These are phyloP conservation scores for Sophora flavescens DNA, from an alignment of 306 rosid species.

Conservation along the genomic window DNA sequence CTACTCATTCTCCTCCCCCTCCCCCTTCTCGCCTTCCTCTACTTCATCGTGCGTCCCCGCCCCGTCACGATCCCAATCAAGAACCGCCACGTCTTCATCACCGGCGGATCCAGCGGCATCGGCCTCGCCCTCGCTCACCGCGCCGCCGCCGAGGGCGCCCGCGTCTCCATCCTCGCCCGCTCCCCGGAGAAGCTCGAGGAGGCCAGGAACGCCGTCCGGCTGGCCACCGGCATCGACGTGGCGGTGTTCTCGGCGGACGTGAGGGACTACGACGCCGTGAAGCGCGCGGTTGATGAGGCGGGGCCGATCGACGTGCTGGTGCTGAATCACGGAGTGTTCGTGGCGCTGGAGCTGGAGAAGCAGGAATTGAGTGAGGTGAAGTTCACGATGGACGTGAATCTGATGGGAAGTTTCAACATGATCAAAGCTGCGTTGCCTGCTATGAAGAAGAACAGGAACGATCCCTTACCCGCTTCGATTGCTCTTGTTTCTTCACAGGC, in stretches of 20 bases:
- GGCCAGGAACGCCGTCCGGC: slow-evolving; percentile 62
- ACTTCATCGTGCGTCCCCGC: slow-evolving; percentile 70
- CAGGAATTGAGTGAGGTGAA: slow-evolving; percentile 78
- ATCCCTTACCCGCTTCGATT: slow-evolving; percentile 72
- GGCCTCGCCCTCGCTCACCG: slow-evolving; percentile 90
- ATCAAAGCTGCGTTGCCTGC: slow-evolving; percentile 85
- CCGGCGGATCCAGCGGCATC: slow-evolving; percentile 97
- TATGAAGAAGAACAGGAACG: slow-evolving; percentile 69
- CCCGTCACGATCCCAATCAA: slow-evolving; percentile 71
- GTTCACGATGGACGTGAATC: slow-evolving; percentile 84
- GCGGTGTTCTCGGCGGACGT: slow-evolving; percentile 76
- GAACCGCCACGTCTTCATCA: slow-evolving; percentile 93
- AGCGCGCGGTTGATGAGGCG: slow-evolving; percentile 66
- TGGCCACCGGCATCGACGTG: slow-evolving; percentile 78
- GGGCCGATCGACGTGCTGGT: slow-evolving; percentile 79
- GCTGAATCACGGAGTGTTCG: slow-evolving; percentile 83
- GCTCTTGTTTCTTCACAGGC: slow-evolving; percentile 93
- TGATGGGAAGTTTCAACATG: slow-evolving; percentile 77
- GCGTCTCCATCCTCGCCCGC: slow-evolving; percentile 87
- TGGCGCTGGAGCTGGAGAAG: slow-evolving; percentile 74
- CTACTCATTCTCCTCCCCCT: slow-evolving; percentile 58
- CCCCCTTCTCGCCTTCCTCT: slow-evolving; percentile 58
- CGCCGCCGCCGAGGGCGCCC: slow-evolving; percentile 85
- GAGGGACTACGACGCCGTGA: slow-evolving; percentile 71
- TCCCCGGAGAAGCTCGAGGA: slow-evolving; percentile 73